Conservation (phyloP, 2,329 filamentous ascomycete species). For the Diaporthe sp. region DNA sequence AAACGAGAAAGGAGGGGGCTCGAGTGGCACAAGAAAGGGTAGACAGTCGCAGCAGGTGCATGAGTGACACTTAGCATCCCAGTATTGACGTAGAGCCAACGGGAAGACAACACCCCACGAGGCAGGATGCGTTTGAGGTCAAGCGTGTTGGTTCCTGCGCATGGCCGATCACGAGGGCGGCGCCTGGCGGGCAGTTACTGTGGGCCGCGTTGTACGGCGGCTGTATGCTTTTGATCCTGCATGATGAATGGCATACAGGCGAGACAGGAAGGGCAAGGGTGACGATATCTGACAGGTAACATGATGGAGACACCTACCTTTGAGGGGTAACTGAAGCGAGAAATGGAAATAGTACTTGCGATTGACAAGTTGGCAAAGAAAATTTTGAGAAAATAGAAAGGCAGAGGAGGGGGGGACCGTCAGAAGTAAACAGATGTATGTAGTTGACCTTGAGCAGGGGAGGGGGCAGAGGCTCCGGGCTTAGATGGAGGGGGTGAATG, state of each 20-base stretch:
- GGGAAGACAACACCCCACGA: background rate
- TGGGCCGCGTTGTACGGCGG: slow-evolving; percentile 9
- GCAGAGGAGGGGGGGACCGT: background rate
- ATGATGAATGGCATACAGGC: background rate
- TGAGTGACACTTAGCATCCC: background rate
- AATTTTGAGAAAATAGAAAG: background rate
- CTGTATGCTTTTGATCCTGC: slow-evolving; percentile 1
- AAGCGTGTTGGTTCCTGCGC: slow-evolving; percentile 10
- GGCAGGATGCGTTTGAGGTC: slow-evolving; percentile 9
- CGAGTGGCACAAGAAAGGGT: background rate
- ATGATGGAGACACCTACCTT: background rate
- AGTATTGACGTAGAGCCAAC: background rate
- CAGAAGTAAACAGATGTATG: background rate
- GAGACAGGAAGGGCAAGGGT: slow-evolving; percentile 15
- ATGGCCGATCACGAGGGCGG: background rate
- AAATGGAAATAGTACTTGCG: background rate
- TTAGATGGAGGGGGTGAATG: background rate
- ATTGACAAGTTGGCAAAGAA: background rate
- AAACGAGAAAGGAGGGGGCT: background rate
- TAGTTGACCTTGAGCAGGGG: background rate
- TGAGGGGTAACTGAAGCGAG: background rate
- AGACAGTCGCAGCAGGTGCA: background rate
- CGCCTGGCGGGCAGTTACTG: background rate
- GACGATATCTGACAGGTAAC: background rate
- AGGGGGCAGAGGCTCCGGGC: background rate